Percentiles rank a stretch among this genome's conserved stretches.
Evolutionary conservation across 257 asterid genomes (phyloP).

Genomic region (Jasminum sambac): DNA sequence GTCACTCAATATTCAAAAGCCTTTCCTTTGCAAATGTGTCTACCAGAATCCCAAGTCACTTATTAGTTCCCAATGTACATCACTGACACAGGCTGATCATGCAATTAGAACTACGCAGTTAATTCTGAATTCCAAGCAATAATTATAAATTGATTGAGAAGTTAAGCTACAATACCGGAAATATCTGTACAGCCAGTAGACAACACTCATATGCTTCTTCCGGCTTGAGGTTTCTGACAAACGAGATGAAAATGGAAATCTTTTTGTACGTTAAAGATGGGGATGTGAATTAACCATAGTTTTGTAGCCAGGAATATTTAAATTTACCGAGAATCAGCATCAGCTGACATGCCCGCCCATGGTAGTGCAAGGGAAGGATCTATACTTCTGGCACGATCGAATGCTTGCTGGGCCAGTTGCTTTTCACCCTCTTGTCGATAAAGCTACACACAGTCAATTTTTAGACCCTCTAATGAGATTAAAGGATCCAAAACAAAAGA

Average conservation of each 20-base stretch:
- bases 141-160: constrained; percentile 13
- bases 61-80: not conserved
- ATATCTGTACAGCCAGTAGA: constrained; percentile 74
- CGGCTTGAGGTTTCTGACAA: constrained; percentile 64
- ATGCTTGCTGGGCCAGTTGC: constrained; percentile 86
- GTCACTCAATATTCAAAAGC: not conserved
- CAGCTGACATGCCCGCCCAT: constrained; percentile 99
- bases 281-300: constrained; percentile 8
- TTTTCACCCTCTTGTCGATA: constrained; percentile 69
- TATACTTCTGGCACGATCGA: constrained; percentile 97
- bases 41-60: constrained; percentile 5
- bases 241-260: constrained; percentile 26
- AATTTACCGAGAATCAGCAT: constrained; percentile 72
- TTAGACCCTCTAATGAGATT: constrained; percentile 20
- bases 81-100: not conserved
- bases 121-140: constrained; percentile 12
- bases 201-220: constrained; percentile 97
- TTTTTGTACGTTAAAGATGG: constrained; percentile 15
- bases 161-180: constrained; percentile 58
- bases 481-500: constrained; percentile 20
- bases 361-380: constrained; percentile 96
- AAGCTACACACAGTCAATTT: constrained; percentile 52
- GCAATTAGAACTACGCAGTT: not conserved
- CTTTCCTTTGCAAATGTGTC: not conserved
- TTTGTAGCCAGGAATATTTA: constrained; percentile 18